Conservation (phyloP, 1,284 basidiomycete genomes). For the Mycena sp. region DNA sequence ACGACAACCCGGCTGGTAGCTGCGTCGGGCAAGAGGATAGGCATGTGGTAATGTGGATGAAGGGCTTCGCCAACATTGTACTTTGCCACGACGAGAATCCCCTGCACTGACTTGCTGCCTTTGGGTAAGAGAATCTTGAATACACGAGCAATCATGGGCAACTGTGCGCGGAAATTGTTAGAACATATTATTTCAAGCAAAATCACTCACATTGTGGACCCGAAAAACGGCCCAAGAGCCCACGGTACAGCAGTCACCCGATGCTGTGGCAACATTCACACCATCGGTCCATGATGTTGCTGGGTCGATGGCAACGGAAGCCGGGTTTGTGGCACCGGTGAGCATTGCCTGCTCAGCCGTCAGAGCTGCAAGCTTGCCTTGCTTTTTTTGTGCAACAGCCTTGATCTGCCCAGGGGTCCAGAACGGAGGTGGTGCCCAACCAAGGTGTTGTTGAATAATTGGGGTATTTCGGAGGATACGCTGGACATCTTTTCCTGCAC, state of each 20-base stretch:
- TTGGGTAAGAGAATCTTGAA: slow-evolving; percentile 3
- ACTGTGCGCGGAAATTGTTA: background rate
- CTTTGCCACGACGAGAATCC: too few relatives aligned
- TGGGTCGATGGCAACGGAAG: background rate
- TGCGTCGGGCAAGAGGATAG: too few relatives aligned
- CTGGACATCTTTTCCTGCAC: slow-evolving; percentile 26
- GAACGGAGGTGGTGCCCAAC: slow-evolving; percentile 15
- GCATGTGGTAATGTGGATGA: too few relatives aligned
- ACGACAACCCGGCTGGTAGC: too few relatives aligned
- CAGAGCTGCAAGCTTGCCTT: background rate
- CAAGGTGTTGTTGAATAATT: slow-evolving; percentile 20
- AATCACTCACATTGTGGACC: background rate
- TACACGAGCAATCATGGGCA: background rate
- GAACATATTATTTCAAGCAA: background rate
- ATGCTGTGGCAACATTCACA: background rate
- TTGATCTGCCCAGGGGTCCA: slow-evolving; percentile 10
- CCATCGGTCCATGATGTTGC: background rate
- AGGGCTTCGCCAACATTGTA: too few relatives aligned
- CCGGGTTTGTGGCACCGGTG: background rate
- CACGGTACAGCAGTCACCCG: background rate
- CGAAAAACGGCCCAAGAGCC: slow-evolving; percentile 11
- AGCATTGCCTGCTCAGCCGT: background rate
- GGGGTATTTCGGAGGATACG: background rate
- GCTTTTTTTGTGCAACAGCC: slow-evolving; percentile 8
- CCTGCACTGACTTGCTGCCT: too few relatives aligned